Evolutionary conservation across 768 basidiomycete genomes (phyloP).

Genomic region (Russula earlei): DNA sequence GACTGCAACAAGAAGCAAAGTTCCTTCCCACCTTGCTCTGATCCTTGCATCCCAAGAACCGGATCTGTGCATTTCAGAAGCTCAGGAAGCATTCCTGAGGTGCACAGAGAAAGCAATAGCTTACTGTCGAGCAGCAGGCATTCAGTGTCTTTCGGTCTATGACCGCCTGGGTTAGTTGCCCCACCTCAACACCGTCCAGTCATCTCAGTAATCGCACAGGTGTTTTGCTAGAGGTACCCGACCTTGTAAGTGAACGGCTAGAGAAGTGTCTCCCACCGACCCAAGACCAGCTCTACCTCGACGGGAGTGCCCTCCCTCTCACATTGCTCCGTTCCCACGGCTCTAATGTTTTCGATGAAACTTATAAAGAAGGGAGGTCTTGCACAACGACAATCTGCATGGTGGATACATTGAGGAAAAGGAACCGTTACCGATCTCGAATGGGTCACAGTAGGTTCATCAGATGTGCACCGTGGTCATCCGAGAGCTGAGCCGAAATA

Average conservation of each 20-base stretch:
- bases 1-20: slow-evolving; percentile 40
- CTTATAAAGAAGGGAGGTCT: neutral
- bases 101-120: slow-evolving; percentile 42
- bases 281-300: slow-evolving; percentile 30
- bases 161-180: slow-evolving; percentile 53
- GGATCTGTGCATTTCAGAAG: slow-evolving; percentile 26
- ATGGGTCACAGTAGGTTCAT: slow-evolving; percentile 15
- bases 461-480: neutral
- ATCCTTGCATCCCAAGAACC: slow-evolving; percentile 43
- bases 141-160: slow-evolving; percentile 58
- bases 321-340: slow-evolving; percentile 74
- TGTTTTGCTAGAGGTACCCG: slow-evolving; percentile 5
- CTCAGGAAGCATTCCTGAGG: slow-evolving; percentile 39
- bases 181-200: neutral
- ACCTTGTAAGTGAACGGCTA: slow-evolving; percentile 25
- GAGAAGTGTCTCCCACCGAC: slow-evolving; percentile 18
- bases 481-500: neutral
- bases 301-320: slow-evolving; percentile 58
- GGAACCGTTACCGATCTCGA: neutral
- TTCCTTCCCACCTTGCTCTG: slow-evolving; percentile 60
- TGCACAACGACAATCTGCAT: slow-evolving; percentile 3
- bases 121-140: slow-evolving; percentile 58
- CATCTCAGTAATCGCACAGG: slow-evolving; percentile 28
- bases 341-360: slow-evolving; percentile 34
- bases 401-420: neutral